phyloP scores from a whole-genome alignment of 352 stramenopile species.

The Blastocystis sp. region DNA sequence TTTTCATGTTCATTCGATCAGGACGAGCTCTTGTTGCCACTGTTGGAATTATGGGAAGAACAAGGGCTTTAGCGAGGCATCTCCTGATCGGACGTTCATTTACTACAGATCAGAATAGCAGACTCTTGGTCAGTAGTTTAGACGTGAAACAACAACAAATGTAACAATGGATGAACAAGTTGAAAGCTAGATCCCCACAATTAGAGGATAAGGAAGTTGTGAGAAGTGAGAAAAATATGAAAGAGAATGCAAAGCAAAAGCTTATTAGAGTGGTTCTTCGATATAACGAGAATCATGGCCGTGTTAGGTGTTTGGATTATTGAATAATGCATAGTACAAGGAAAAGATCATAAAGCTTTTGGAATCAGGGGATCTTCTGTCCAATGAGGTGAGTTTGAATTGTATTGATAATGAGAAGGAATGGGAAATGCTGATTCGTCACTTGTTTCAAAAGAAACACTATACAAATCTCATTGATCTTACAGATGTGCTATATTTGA shows the following conservation, averaged over 20 bases:
- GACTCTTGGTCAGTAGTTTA: too few relatives aligned
- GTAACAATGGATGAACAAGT: background rate
- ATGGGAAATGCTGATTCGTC: background rate
- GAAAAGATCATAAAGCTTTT: background rate
- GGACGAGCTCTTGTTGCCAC: background rate
- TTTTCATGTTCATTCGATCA: background rate
- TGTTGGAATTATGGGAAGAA: background rate
- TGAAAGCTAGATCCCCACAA: slow-evolving; percentile 34
- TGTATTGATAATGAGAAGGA: background rate
- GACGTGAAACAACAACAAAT: too few relatives aligned
- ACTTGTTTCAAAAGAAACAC: slow-evolving; percentile 43
- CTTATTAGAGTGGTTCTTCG: slow-evolving; percentile 16
- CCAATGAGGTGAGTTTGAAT: background rate
- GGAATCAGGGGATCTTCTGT: background rate
- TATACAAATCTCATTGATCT: slow-evolving; percentile 47
- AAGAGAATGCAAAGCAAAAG: background rate
- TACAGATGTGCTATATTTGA: slow-evolving; percentile 12
- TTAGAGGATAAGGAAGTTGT: background rate
- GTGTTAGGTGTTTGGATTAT: background rate
- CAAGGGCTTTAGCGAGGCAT: background rate
- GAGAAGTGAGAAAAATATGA: background rate
- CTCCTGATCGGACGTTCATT: background rate
- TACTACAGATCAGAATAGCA: background rate
- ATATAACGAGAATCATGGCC: slow-evolving; percentile 3
- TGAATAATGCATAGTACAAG: slow-evolving; percentile 25